These are phyloP conservation scores for Ophiostoma pallidulum DNA, from an alignment of 2,329 filamentous ascomycete genomes.

Conservation along the genomic window DNA sequence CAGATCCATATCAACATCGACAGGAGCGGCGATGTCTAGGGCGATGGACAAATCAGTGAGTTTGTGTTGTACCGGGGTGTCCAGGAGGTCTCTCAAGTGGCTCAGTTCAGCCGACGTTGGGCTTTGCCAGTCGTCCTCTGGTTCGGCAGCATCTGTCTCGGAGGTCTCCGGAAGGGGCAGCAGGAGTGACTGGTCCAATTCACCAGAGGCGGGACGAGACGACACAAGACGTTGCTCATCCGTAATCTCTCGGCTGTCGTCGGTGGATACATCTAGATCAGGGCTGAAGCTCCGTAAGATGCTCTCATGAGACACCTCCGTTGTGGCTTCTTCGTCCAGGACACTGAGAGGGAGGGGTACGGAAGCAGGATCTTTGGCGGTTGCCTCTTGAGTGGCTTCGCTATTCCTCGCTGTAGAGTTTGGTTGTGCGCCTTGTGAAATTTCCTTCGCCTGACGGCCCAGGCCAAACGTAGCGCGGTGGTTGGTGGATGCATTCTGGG, in stretches of 20 bases:
- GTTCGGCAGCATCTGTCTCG: background rate
- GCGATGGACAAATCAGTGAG: background rate
- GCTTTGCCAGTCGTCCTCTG: constrained; percentile 8
- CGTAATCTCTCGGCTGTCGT: constrained; percentile 6
- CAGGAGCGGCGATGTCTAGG: background rate
- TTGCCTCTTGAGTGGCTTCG: too few species aligned
- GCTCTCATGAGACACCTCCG: constrained; percentile 1
- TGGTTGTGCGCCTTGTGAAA: too few species aligned
- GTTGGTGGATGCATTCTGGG: background rate
- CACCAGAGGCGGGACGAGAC: background rate
- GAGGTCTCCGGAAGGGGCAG: constrained; percentile 9
- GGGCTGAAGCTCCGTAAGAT: constrained; percentile 2
- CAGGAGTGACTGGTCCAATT: constrained; percentile 8
- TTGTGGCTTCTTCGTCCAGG: background rate
- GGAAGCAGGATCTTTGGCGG: too few species aligned
- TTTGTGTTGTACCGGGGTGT: background rate
- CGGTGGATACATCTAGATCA: background rate
- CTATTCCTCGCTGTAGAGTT: too few species aligned
- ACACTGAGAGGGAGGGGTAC: too few species aligned
- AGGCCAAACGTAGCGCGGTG: constrained; percentile 1
- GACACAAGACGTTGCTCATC: constrained; percentile 9
- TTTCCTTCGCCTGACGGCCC: too few species aligned
- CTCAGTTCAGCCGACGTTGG: constrained; percentile 7
- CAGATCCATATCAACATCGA: constrained; percentile 1
- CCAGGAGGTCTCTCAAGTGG: background rate